Evolutionary conservation across 805 yeast species (phyloP).

Genomic region (Priceomyces castillae): DNA sequence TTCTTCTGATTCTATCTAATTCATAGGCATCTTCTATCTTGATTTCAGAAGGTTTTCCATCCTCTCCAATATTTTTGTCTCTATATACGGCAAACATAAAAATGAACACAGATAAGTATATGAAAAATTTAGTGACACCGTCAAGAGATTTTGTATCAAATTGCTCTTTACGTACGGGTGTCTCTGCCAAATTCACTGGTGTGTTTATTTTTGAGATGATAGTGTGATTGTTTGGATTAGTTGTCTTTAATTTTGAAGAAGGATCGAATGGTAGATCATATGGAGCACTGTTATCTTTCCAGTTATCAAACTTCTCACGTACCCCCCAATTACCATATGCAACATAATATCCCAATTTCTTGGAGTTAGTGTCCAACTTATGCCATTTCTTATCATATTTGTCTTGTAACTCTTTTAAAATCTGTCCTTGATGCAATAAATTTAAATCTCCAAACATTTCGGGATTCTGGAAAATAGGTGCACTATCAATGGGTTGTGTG

Average conservation of each 20-base stretch:
- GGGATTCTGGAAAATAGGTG: slow-evolving; percentile 41
- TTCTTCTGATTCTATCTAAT: slow-evolving; percentile 23
- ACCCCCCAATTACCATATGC: slow-evolving; percentile 73
- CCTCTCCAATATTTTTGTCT: slow-evolving; percentile 52
- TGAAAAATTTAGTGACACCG: slow-evolving; percentile 52
- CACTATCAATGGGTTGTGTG: slow-evolving; percentile 47
- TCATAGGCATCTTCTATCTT: slow-evolving; percentile 38
- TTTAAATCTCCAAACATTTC: slow-evolving; percentile 28
- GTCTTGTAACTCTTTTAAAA: slow-evolving; percentile 48
- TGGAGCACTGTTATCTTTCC: slow-evolving; percentile 46
- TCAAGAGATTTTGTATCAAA: slow-evolving; percentile 53
- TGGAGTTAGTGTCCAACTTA: slow-evolving; percentile 45
- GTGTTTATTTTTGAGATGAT: slow-evolving; percentile 33
- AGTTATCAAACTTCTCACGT: slow-evolving; percentile 52
- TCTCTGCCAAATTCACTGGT: slow-evolving; percentile 42
- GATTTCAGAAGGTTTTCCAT: slow-evolving; percentile 38
- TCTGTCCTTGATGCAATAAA: slow-evolving; percentile 57
- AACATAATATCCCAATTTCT: slow-evolving; percentile 57
- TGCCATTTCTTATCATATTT: slow-evolving; percentile 58
- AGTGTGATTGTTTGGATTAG: slow-evolving; percentile 22
- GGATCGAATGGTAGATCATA: slow-evolving; percentile 57
- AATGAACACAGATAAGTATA: slow-evolving; percentile 48
- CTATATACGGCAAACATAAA: slow-evolving; percentile 51
- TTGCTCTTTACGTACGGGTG: slow-evolving; percentile 43
- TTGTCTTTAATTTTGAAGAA: slow-evolving; percentile 32